These are phyloP conservation scores for Colletotrichum kahawae DNA, from an alignment of 2,329 filamentous ascomycete species.

Conservation along the genomic window DNA sequence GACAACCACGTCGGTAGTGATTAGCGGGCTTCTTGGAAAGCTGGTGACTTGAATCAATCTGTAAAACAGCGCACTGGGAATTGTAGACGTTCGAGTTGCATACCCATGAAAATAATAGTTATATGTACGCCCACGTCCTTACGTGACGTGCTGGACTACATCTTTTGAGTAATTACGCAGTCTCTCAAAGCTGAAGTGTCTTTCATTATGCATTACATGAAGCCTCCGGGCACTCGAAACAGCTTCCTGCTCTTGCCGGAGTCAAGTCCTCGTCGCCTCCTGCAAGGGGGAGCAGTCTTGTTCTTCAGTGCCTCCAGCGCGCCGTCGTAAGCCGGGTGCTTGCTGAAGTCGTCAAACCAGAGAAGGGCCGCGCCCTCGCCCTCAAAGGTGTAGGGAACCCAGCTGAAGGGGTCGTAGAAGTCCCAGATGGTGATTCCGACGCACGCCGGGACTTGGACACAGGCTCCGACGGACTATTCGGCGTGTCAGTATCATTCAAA, in stretches of 20 bases:
- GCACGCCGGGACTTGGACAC: constrained; percentile 32
- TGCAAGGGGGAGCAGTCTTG: constrained; percentile 17
- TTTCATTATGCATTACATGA: background rate
- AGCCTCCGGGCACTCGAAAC: background rate
- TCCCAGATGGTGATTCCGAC: constrained; percentile 40
- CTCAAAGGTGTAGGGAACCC: constrained; percentile 45
- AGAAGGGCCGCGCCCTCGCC: constrained; percentile 46
- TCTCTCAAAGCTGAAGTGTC: background rate
- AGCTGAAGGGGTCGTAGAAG: constrained; percentile 41
- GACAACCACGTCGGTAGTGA: background rate
- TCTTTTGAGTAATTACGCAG: background rate
- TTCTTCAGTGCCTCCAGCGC: constrained; percentile 40
- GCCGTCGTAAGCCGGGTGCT: constrained; percentile 47
- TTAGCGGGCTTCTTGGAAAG: rapidly evolving
- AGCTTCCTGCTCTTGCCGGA: constrained; percentile 8
- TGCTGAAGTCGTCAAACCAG: constrained; percentile 45
- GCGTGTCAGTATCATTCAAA: background rate
- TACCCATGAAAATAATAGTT: background rate
- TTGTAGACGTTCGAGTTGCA: rapidly evolving
- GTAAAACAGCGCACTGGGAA: rapidly evolving
- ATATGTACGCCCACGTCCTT: background rate
- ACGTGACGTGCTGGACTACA: background rate
- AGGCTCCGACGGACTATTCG: constrained; percentile 28
- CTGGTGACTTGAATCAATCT: background rate
- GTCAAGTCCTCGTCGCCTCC: background rate